These are phyloP conservation scores for Rutstroemia sydowiana DNA, from an alignment of 2,329 filamentous ascomycete species.

Conservation along the genomic window DNA sequence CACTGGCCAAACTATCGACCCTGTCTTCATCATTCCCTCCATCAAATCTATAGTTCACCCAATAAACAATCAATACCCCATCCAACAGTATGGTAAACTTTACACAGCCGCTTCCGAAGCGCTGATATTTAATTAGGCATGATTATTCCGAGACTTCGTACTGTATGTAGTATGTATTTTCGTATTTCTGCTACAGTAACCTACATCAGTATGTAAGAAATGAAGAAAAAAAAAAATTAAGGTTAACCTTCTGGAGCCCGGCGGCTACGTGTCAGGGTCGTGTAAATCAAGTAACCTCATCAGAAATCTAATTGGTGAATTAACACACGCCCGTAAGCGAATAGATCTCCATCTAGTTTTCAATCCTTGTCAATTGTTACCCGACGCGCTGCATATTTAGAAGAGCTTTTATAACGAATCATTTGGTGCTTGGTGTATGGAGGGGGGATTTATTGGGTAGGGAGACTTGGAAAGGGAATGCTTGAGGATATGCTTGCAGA, in stretches of 20 bases:
- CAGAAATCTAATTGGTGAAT: conserved; percentile 16
- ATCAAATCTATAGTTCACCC: neutral
- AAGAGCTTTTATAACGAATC: conserved; percentile 8
- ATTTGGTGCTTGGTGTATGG: neutral
- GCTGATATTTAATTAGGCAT: conserved; percentile 5
- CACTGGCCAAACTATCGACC: conserved; percentile 3
- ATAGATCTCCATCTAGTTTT: neutral
- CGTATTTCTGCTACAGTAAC: no score
- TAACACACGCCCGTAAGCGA: conserved; percentile 20
- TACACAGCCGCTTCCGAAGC: conserved; percentile 25
- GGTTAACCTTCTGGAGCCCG: conserved; percentile 3
- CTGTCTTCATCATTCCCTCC: neutral
- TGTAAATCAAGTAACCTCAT: conserved; percentile 17
- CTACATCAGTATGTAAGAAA: no score
- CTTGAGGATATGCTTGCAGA: conserved; percentile 3
- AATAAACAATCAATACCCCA: conserved; percentile 13
- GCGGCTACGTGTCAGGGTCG: conserved; percentile 27
- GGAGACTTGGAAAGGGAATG: no score
- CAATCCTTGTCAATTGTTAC: conserved; percentile 4
- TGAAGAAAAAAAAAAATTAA: no score
- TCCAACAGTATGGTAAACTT: conserved; percentile 9
- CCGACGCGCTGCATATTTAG: conserved; percentile 24
- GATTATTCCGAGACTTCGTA: neutral
- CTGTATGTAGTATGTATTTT: no score
- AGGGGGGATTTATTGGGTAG: neutral